These are phyloP conservation scores for Cenchrus fungigraminus DNA, from an alignment of 176 grass and related monocot genomes.

Conservation along the genomic window DNA sequence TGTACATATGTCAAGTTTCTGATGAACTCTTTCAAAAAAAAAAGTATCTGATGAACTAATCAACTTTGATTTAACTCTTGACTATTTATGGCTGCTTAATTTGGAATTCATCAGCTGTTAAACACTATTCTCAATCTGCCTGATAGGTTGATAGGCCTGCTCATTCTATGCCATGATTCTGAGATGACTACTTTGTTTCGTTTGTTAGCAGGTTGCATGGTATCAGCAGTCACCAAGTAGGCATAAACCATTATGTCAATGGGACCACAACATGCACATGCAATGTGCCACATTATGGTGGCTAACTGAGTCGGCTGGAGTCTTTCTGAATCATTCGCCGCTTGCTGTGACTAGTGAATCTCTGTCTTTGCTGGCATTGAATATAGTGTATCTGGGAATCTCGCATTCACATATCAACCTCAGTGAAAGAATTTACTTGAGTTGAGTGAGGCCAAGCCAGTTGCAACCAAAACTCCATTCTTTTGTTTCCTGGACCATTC, in stretches of 20 bases:
- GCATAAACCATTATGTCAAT: slow-evolving; percentile 40
- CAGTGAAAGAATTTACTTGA: slow-evolving; percentile 64
- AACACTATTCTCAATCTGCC: slow-evolving; percentile 26
- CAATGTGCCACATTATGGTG: slow-evolving; percentile 37
- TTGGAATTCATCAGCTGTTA: slow-evolving; percentile 27
- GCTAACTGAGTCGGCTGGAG: slow-evolving; percentile 22
- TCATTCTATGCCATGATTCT: slow-evolving; percentile 36
- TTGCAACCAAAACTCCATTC: slow-evolving; percentile 71
- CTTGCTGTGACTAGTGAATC: slow-evolving; percentile 43
- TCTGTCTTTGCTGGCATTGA: slow-evolving; percentile 32
- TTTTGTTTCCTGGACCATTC: slow-evolving; percentile 77
- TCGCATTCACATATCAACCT: slow-evolving; percentile 44
- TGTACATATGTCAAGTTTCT: slow-evolving; percentile 22
- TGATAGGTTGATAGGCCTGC: slow-evolving; percentile 20
- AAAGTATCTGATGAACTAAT: slow-evolving; percentile 22
- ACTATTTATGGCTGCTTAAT: slow-evolving; percentile 32
- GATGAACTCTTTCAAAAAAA: too few relatives aligned
- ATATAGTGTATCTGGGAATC: slow-evolving; percentile 37
- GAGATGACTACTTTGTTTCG: slow-evolving; percentile 19
- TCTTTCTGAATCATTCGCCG: slow-evolving; percentile 38
- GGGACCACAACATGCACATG: slow-evolving; percentile 53
- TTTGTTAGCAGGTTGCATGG: slow-evolving; percentile 38
- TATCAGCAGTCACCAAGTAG: slow-evolving; percentile 23
- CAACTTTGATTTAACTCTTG: slow-evolving; percentile 19
- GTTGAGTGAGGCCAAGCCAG: slow-evolving; percentile 59